Evolutionary conservation across 2,329 filamentous ascomycete species (phyloP), one percentile per base, ranked within the genome.

Genomic region (Fonsecaea pedrosoi): DNA sequence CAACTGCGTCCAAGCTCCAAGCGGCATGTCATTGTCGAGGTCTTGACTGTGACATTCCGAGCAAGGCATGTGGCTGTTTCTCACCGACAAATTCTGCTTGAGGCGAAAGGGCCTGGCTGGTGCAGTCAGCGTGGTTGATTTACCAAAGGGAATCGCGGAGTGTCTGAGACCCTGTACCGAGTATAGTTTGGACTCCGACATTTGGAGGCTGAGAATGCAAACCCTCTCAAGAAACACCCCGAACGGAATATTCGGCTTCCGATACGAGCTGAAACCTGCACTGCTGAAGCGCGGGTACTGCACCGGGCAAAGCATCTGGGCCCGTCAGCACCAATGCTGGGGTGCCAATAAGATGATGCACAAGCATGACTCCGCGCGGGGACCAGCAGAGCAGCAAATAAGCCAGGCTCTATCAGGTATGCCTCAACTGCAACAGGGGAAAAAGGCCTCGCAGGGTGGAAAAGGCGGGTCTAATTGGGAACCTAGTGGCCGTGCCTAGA

Each of bases 351-450:
- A 34, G 15, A 50, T 50, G n/a, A n/a, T 60, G 57, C 45, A 32
- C 6, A 48, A 34, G 7, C 21, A 10, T 30, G 13, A 3, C 59
- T 45, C 59, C 59, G 38, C 48, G 38, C 53, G 42, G 59, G 45
- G 32, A 54, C 45, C 45, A 21, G 8, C 45, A 50, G 18, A 25
- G 45, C n/a, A 50, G 45, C 45, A 61, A 61, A 25, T 61, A 61
- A 61, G 59, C 59, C 35, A 61, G 59, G 34, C 59, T 61, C 34
- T 54, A n/a, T 30, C 59, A 34, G 59, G 45, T 50, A 50, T 50
- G 3, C 3, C 10, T 50, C 45, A 12, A 25, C 12, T 50, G 45
- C 45, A 12, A 21, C 45, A 50, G 25, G 10, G 9, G 45, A 21
- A 50, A 25, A 9, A 25, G 45, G 45, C 10, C n/a, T 25, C 25